phyloP scores from a whole-genome alignment of 2,329 filamentous ascomycete genomes.

The Myriosclerotinia curreyana region DNA sequence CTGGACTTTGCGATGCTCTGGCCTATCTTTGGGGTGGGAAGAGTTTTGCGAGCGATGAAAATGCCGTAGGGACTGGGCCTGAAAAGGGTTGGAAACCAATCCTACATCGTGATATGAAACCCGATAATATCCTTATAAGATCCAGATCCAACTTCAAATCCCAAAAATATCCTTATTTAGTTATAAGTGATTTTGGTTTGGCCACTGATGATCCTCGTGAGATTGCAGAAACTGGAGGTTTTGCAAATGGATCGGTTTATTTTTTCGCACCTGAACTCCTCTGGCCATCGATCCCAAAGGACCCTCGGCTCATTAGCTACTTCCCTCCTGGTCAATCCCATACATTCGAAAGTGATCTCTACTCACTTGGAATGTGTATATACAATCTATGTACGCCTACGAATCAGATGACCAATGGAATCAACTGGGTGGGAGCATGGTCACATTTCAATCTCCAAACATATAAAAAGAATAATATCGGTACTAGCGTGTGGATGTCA shows the following conservation, averaged over 20 bases:
- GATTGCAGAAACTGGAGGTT: background rate
- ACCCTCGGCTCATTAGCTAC: background rate
- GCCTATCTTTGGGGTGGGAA: conserved; percentile 32
- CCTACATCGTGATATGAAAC: conserved; percentile 37
- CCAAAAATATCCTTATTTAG: conserved; percentile 33
- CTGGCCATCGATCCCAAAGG: conserved; percentile 24
- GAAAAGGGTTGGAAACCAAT: conserved; percentile 31
- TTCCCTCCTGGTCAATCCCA: conserved; percentile 27
- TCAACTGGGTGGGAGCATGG: background rate
- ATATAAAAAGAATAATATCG: background rate
- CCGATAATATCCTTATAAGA: conserved; percentile 35
- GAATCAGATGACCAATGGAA: background rate
- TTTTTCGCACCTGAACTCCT: conserved; percentile 32
- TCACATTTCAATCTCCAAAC: conserved; percentile 12
- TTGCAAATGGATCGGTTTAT: conserved; percentile 25
- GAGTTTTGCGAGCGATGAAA: conserved; percentile 19
- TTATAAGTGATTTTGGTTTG: conserved; percentile 37
- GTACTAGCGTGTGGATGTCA: background rate
- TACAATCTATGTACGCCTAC: conserved; percentile 25
- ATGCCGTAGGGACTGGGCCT: conserved; percentile 4
- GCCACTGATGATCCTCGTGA: conserved; percentile 28
- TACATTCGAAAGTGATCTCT: conserved; percentile 31
- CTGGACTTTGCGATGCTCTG: conserved; percentile 34
- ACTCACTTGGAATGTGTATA: conserved; percentile 31
- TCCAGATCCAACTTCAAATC: conserved; percentile 30